Percentiles rank a stretch among this genome's conserved stretches.
These are phyloP conservation scores for Rhodotorula graminis DNA, from an alignment of 768 basidiomycete genomes.

Conservation along the genomic window DNA sequence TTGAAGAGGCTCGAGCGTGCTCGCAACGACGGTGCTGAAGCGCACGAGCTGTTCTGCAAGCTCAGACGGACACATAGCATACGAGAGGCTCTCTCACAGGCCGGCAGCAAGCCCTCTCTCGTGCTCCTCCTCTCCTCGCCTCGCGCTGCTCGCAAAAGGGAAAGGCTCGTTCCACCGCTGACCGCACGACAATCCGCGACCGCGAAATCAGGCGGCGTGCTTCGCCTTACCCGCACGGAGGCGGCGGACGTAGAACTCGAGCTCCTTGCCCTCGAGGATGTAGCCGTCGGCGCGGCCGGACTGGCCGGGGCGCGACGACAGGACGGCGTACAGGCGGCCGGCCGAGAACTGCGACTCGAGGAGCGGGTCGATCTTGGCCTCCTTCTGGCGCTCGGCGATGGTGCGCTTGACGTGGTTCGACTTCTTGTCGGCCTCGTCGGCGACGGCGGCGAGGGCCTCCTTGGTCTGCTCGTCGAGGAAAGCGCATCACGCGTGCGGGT, in stretches of 20 bases:
- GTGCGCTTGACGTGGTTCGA: slow-evolving; percentile 86
- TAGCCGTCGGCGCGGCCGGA: slow-evolving; percentile 95
- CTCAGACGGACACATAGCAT: too few species aligned
- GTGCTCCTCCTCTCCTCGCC: too few species aligned
- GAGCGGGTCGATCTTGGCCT: slow-evolving; percentile 83
- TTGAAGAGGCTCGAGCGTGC: too few species aligned
- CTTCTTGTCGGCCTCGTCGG: slow-evolving; percentile 62
- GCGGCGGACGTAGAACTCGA: slow-evolving; percentile 96
- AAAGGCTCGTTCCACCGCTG: too few species aligned
- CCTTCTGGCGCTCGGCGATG: slow-evolving; percentile 85
- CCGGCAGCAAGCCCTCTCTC: too few species aligned
- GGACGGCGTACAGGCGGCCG: slow-evolving; percentile 83
- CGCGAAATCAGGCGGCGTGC: not conserved
- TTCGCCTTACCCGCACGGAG: slow-evolving; percentile 80
- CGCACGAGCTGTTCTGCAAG: too few species aligned
- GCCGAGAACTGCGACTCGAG: slow-evolving; percentile 51
- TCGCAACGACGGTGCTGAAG: too few species aligned
- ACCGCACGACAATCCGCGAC: not conserved
- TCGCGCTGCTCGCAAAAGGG: too few species aligned
- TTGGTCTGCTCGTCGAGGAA: slow-evolving; percentile 50
- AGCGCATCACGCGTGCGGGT: not conserved
- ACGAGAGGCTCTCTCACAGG: too few species aligned
- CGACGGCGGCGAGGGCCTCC: slow-evolving; percentile 51
- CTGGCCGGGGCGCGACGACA: slow-evolving; percentile 95
- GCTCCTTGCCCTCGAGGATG: slow-evolving; percentile 95